These are phyloP conservation scores for Raffaelea ambrosiae DNA, from an alignment of 2,329 filamentous ascomycete species.

Conservation along the genomic window DNA sequence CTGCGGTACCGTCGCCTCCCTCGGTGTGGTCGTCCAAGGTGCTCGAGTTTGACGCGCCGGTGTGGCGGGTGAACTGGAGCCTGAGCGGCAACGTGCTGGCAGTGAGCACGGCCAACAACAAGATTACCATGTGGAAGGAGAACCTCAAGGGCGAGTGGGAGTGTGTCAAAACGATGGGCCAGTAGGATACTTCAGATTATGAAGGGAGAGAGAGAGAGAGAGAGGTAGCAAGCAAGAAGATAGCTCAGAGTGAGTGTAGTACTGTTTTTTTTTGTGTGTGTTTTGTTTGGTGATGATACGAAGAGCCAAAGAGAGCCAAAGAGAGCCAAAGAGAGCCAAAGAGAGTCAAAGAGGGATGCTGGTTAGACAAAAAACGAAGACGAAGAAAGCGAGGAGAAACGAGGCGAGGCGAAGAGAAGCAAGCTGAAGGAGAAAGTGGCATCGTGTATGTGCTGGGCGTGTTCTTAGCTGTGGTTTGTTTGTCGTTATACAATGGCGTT, in stretches of 20 bases:
- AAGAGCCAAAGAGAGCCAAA: background rate
- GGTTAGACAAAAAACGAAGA: no score
- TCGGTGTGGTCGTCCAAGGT: constrained; percentile 75
- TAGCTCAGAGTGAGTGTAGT: background rate
- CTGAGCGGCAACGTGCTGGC: constrained; percentile 93
- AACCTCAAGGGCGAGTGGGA: constrained; percentile 96
- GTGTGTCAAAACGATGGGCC: constrained; percentile 81
- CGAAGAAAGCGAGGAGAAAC: no score
- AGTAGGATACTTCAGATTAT: no score
- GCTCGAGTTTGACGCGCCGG: constrained; percentile 76
- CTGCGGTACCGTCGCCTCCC: constrained; percentile 40
- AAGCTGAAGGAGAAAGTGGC: no score
- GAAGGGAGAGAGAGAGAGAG: background rate
- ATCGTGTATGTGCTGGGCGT: no score
- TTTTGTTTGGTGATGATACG: no score
- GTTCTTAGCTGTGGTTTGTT: no score
- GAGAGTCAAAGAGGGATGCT: no score
- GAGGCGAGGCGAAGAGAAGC: no score
- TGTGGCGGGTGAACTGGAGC: constrained; percentile 98
- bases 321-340: background rate
- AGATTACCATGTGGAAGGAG: constrained; percentile 97
- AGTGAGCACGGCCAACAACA: constrained; percentile 89
- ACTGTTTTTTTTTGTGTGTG: background rate
- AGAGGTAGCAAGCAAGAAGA: background rate
- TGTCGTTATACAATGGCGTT: no score